These are phyloP conservation scores for Penicillium argentinense DNA, from an alignment of 495 filamentous ascomycete species.

Conservation along the genomic window DNA sequence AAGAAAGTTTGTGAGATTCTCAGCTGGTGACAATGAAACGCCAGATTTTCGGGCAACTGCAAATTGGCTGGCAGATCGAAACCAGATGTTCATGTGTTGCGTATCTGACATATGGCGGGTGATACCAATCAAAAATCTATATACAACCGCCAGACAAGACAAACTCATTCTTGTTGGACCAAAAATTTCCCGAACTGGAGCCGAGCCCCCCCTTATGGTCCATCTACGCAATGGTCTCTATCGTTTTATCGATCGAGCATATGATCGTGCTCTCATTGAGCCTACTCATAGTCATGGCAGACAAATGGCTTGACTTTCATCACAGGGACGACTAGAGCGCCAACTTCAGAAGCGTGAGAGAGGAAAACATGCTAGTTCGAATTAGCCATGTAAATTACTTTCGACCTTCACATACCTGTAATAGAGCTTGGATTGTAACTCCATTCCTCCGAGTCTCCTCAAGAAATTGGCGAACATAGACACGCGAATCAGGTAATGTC, in stretches of 20 bases:
- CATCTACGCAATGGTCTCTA: not conserved
- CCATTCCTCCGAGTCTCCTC: not conserved
- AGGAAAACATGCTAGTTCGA: conserved; percentile 4
- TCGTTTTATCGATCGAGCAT: not conserved
- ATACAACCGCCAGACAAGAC: not conserved
- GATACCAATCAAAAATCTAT: not conserved
- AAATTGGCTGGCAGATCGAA: not conserved
- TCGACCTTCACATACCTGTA: conserved; percentile 1
- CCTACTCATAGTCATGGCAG: conserved; percentile 2
- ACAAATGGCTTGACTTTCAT: conserved; percentile 2
- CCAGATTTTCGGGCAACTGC: not conserved
- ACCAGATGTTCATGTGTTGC: not conserved
- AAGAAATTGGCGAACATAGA: not conserved
- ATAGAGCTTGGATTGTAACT: conserved; percentile 2
- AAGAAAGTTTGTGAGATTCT: not conserved
- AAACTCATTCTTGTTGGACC: conserved; percentile 4
- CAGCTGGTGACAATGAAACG: not conserved
- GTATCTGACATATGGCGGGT: not conserved
- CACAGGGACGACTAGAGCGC: conserved; percentile 1
- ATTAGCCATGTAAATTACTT: conserved; percentile 1
- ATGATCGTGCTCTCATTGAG: not conserved
- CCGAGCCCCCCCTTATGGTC: not conserved
- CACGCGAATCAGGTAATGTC: not conserved
- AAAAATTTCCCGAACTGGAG: conserved; percentile 2
- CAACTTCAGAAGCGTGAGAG: not conserved